phyloP scores from a whole-genome alignment of 805 yeast species.

The Lachancea kluyveri region DNA sequence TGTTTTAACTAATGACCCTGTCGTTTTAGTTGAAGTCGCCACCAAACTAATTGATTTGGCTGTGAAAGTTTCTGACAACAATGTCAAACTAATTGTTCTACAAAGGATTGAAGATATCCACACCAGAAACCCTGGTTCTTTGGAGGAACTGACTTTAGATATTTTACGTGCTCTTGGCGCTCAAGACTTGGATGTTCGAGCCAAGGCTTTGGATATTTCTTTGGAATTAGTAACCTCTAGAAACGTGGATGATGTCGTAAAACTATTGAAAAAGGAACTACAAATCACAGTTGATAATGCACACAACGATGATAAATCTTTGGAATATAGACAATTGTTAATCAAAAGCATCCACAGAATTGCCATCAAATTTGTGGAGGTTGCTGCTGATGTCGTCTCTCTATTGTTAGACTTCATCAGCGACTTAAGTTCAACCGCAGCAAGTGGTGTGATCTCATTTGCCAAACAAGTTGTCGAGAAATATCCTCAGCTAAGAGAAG shows the following conservation, averaged over 20 bases:
- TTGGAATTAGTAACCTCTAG: conserved; percentile 73
- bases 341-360: conserved; percentile 84
- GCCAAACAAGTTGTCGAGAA: conserved; percentile 92
- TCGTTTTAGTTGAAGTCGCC: conserved; percentile 72
- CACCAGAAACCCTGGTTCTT: conserved; percentile 66
- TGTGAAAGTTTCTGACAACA: conserved; percentile 88
- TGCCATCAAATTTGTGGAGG: conserved; percentile 84
- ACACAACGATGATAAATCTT: conserved; percentile 65
- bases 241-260: conserved; percentile 90
- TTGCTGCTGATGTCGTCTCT: conserved; percentile 87
- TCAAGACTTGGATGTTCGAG: conserved; percentile 86
- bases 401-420: conserved; percentile 78
- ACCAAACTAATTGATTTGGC: conserved; percentile 82
- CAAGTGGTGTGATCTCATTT: conserved; percentile 84
- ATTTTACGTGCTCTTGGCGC: conserved; percentile 79
- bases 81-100: conserved; percentile 86
- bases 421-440: conserved; percentile 78
- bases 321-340: conserved; percentile 83
- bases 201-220: conserved; percentile 81
- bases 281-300: conserved; percentile 57
- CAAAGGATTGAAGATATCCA: conserved; percentile 78
- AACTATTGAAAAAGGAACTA: conserved; percentile 86
- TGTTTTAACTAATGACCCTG: conserved; percentile 53
- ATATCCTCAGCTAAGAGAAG: conserved; percentile 69
- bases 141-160: conserved; percentile 80